These are phyloP conservation scores for Puccinia novopanici DNA, from an alignment of 1,284 basidiomycete genomes.

Conservation along the genomic window DNA sequence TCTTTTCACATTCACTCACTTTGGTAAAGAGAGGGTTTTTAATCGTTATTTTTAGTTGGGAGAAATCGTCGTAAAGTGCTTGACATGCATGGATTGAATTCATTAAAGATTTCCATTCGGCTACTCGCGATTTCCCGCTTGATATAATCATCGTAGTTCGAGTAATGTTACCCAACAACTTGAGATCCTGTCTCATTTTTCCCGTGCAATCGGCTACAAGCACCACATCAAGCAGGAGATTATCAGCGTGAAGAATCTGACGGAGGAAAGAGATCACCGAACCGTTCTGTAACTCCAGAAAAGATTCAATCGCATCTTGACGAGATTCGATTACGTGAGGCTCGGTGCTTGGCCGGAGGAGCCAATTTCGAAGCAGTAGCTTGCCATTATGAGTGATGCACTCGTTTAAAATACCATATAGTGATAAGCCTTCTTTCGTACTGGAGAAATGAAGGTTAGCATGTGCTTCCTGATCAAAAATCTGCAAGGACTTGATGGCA, in stretches of 20 bases:
- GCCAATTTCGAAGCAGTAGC: slow-evolving; percentile 38
- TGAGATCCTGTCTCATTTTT: slow-evolving; percentile 39
- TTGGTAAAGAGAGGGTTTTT: slow-evolving; percentile 19
- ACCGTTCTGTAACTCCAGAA: slow-evolving; percentile 42
- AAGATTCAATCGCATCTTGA: slow-evolving; percentile 40
- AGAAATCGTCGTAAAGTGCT: slow-evolving; percentile 30
- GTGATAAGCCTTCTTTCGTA: slow-evolving; percentile 47
- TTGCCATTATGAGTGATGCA: slow-evolving; percentile 42
- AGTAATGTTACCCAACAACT: slow-evolving; percentile 22
- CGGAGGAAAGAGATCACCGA: not conserved
- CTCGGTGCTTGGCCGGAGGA: slow-evolving; percentile 41
- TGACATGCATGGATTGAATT: slow-evolving; percentile 30
- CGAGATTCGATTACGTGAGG: slow-evolving; percentile 26
- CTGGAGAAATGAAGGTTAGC: slow-evolving; percentile 42
- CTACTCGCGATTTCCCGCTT: slow-evolving; percentile 47
- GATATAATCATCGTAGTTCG: slow-evolving; percentile 40
- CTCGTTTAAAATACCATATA: slow-evolving; percentile 46
- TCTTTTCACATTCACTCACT: not conserved
- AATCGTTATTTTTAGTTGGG: not conserved
- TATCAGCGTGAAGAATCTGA: not conserved
- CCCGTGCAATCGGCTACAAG: slow-evolving; percentile 25
- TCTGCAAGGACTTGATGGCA: slow-evolving; percentile 34
- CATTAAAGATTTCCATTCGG: slow-evolving; percentile 34
- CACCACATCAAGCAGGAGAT: not conserved
- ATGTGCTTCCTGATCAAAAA: slow-evolving; percentile 46